phyloP scores from a whole-genome alignment of 192 early-diverging fungal species.

The Backusella australiensis region DNA sequence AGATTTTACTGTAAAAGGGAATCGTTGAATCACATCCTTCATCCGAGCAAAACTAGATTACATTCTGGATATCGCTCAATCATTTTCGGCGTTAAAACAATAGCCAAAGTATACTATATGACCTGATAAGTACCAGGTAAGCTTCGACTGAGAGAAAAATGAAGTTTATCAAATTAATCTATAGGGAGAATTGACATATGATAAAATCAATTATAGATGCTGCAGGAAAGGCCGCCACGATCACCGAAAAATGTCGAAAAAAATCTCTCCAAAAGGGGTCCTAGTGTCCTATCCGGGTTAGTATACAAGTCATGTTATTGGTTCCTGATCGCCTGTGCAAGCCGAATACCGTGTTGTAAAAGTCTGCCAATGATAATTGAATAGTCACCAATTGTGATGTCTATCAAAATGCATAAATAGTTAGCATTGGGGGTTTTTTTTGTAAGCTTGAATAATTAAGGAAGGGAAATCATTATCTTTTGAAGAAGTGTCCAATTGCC shows the following conservation, averaged over 20 bases:
- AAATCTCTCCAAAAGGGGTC: conserved; percentile 16
- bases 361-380: conserved; percentile 1
- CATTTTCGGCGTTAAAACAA: conserved; percentile 39
- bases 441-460: not conserved
- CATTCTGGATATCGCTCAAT: conserved; percentile 39
- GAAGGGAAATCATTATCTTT: not conserved
- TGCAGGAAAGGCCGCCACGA: conserved; percentile 20
- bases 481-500: not conserved
- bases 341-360: conserved; percentile 4
- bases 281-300: conserved; percentile 18
- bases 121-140: conserved; percentile 43
- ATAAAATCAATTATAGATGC: conserved; percentile 10
- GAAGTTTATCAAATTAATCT: conserved; percentile 14
- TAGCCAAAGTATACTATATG: conserved; percentile 22
- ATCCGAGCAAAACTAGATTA: conserved; percentile 32
- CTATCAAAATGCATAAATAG: not conserved
- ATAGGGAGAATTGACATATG: not conserved
- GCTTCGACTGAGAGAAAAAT: conserved; percentile 30
- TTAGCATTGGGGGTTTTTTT: no score
- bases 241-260: conserved; percentile 14
- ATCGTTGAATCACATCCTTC: not conserved
- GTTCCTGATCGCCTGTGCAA: conserved; percentile 2
- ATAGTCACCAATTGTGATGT: no score
- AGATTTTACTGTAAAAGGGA: no score
- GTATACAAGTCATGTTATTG: not conserved